Percentiles rank a stretch among this genome's conserved stretches.
phyloP scores from a whole-genome alignment of 164 flowering plant species.

The Tetracentron sinense region DNA sequence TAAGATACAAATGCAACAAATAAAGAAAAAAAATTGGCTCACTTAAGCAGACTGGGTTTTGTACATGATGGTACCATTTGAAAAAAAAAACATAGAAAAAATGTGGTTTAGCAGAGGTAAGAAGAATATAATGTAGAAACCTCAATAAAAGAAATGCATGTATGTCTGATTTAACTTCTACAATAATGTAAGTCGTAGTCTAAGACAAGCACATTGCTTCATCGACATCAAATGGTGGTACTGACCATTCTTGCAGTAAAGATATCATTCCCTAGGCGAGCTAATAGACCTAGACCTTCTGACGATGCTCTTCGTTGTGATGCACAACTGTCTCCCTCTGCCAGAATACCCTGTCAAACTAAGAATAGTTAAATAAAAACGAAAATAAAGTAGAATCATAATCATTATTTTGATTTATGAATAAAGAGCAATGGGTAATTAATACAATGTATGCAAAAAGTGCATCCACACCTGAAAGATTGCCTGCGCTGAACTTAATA shows the following conservation, averaged over 20 bases:
- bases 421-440: too few relatives aligned
- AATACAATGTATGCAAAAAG: neutral
- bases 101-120: too few relatives aligned
- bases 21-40: neutral
- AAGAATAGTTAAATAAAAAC: neutral
- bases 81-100: neutral
- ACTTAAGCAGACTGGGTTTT: neutral
- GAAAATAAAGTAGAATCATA: neutral
- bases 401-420: too few relatives aligned
- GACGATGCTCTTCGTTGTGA: conserved; percentile 90
- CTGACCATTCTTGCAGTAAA: conserved; percentile 90
- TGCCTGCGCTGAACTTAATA: conserved; percentile 53
- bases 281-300: conserved; percentile 92
- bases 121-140: too few relatives aligned
- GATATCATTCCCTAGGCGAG: conserved; percentile 87
- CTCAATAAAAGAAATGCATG: too few relatives aligned
- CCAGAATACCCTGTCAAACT: conserved; percentile 67
- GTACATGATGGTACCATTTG: neutral
- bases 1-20: neutral
- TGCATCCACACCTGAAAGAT: conserved; percentile 67
- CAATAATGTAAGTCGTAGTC: too few relatives aligned
- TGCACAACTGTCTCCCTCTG: conserved; percentile 79
- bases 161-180: too few relatives aligned
- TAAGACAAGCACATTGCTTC: too few relatives aligned
- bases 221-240: conserved; percentile 14